Base-by-base conservation (phyloP, 2,329 filamentous ascomycete genomes). In the Hypoxylon sp. region DNA sequence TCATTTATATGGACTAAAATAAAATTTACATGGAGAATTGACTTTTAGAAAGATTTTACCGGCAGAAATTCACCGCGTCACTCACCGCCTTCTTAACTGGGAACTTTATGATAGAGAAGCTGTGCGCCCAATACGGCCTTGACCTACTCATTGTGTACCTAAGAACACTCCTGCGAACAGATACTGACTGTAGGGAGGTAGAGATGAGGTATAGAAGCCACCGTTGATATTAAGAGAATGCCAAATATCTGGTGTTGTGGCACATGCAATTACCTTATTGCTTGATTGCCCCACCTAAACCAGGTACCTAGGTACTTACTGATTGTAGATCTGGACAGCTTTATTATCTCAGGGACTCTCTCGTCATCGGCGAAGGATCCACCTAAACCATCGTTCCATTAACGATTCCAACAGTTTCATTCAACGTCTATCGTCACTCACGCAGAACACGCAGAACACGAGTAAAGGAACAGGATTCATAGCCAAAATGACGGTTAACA, bases 401-500 rank as follows among this genome's bases (percentile, higher is more conserved):
- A 60, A 56, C 19, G 34, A 59, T 65, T 63, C 46, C 55, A 49
- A 50, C 53, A n/a, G 43, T 52, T 50, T 17, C 46, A 43, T 19
- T 60, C 25, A 57, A 53, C 50, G 23, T 62, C 41, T 36, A 46
- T n/a, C 23, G 43, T 60, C 23, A 59, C 55, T 21, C 51, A 53
- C 30, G 2, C 41, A 14, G 30, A 63, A 13, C 14, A 43, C 17
- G 25, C 41, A 13, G 30, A 63, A 13, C 19, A 43, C 23, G 32
- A 36, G 14, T 23, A 46, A 11, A 46, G 1, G 51, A 50, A 46
- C 7, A 6, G 58, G 4, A 36, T 45, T 51, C 4, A 34, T 13
- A 51, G 23, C 30, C 13, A 72, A 67, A 28, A 78, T 87, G 85
- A 81, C 82, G 23, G 80, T 88, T 51, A 84, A 82, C 64, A 90